phyloP scores from a whole-genome alignment of 169 alveolate genomes.

The Eimeria maxima region DNA sequence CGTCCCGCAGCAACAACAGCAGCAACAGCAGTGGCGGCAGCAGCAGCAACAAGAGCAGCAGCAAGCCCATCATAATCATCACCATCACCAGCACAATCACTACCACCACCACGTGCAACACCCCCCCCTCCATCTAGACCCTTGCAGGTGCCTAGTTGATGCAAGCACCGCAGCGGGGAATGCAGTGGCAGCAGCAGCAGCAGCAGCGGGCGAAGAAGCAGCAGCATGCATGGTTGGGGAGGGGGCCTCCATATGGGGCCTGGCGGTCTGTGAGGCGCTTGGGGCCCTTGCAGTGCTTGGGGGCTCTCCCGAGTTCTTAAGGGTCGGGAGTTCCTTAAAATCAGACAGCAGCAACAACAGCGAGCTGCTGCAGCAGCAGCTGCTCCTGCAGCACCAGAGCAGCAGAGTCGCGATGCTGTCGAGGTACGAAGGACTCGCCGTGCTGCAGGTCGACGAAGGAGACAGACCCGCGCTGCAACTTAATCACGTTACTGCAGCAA shows the following conservation, averaged over 20 bases:
- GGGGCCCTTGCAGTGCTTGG: conserved; percentile 82
- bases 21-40: not conserved
- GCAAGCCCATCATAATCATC: not conserved
- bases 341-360: conserved; percentile 27
- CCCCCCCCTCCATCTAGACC: not conserved
- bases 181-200: conserved; percentile 1
- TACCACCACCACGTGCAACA: not conserved
- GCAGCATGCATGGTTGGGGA: not conserved
- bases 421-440: conserved; percentile 51
- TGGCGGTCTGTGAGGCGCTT: conserved; percentile 52
- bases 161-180: conserved; percentile 34
- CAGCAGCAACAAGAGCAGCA: not conserved
- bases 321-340: conserved; percentile 69
- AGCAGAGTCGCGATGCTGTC: conserved; percentile 46
- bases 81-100: not conserved
- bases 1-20: not conserved
- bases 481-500: conserved; percentile 18
- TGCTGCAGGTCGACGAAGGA: conserved; percentile 22
- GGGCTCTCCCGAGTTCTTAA: conserved; percentile 69
- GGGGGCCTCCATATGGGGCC: conserved; percentile 27
- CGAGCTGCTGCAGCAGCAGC: conserved; percentile 36
- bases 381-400: conserved; percentile 42
- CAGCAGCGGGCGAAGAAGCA: conserved; percentile 20
- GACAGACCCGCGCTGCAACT: conserved; percentile 45
- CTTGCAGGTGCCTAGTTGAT: not conserved